Evolutionary conservation across 805 yeast species (phyloP), one percentile per base, ranked within the genome.

Genomic region (Metschnikowia orientalis): DNA sequence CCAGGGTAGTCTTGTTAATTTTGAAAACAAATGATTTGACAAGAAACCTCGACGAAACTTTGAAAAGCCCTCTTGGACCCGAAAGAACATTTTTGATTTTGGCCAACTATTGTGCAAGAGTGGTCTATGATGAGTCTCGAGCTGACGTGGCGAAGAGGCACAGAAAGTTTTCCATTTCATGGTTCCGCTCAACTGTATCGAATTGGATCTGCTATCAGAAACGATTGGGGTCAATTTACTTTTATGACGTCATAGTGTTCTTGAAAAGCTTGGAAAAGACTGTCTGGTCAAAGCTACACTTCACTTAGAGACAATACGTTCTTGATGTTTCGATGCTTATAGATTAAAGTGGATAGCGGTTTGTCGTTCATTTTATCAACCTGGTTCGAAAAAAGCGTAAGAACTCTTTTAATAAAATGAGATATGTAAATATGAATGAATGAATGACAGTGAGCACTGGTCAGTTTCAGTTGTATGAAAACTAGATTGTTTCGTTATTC

Each of bases 11-110:
- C 14, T 57, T 92, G 18, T 68, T 92, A 40, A 85, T 92, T 28
- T 64, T 92, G 50, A 92, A 92, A 54, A 94, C 99, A 0, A 92
- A 92, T 54, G 99, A 92, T 61, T 68, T 92, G 31, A 87, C 95
- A 0, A 71, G 99, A 48, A 81, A 79, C 47, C 65, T 92, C 29
- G 98, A 92, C 57, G 97, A 90, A 51, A 67, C 74, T 35, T 67
- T 90, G 35, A 74, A 82, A 28, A 78, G 79, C 40, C 95, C 96
- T 1, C 59, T 89, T 28, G 97, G 97, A 0, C 81, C 84, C 5
- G 90, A 85, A 51, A 67, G 95, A 30, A 83, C 95, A 0, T 90
- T 92, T 45, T 61, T 89, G 44, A 86, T 92, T 26, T 72, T 92
- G 81, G 92, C 95, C 2, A 75, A 77, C 19, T 90, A 92, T 56